Percentiles rank a stretch among this genome's conserved stretches.
phyloP scores from a whole-genome alignment of 2,329 filamentous ascomycete genomes.

The Hypocreales sp. region DNA sequence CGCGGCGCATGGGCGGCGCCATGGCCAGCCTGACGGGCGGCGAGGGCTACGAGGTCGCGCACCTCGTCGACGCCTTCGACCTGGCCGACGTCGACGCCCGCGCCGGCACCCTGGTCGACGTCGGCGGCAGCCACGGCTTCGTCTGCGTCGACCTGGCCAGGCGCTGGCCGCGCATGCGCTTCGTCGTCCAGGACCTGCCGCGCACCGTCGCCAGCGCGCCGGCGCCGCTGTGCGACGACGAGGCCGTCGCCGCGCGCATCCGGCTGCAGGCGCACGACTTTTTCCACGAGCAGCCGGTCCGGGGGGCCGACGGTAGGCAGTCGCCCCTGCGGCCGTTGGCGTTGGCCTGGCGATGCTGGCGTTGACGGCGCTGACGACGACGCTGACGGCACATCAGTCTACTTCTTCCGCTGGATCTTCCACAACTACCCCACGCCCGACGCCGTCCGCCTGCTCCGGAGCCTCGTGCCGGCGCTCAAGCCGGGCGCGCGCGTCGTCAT shows the following conservation, averaged over 20 bases:
- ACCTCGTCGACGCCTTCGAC: slow-evolving; percentile 38
- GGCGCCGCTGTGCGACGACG: slow-evolving; percentile 22
- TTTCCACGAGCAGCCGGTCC: slow-evolving; percentile 37
- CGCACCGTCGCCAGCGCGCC: slow-evolving; percentile 32
- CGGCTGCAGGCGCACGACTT: slow-evolving; percentile 37
- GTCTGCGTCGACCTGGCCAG: slow-evolving; percentile 38
- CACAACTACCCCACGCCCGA: slow-evolving; percentile 45
- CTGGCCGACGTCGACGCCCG: slow-evolving; percentile 28
- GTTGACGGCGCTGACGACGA: slow-evolving; percentile 4
- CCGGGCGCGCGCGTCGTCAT: slow-evolving; percentile 32
- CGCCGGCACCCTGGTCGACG: slow-evolving; percentile 36
- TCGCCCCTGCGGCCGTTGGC: too few relatives aligned
- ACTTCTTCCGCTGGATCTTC: slow-evolving; percentile 43
- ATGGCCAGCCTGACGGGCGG: slow-evolving; percentile 39
- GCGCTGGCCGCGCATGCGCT: slow-evolving; percentile 31
- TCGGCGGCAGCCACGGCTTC: slow-evolving; percentile 43
- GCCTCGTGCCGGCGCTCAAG: slow-evolving; percentile 38
- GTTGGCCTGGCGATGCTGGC: too few relatives aligned
- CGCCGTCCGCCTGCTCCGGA: slow-evolving; percentile 29
- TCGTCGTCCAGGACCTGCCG: slow-evolving; percentile 39
- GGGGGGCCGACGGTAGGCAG: slow-evolving; percentile 31
- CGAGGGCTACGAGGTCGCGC: slow-evolving; percentile 37
- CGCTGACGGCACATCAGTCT: slow-evolving; percentile 19
- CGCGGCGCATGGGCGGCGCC: slow-evolving; percentile 35
- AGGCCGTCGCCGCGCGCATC: slow-evolving; percentile 22